Evolutionary conservation across 139 green algal genomes (phyloP), one percentile per base, ranked within the genome.

Genomic region (Micractinium sp.): DNA sequence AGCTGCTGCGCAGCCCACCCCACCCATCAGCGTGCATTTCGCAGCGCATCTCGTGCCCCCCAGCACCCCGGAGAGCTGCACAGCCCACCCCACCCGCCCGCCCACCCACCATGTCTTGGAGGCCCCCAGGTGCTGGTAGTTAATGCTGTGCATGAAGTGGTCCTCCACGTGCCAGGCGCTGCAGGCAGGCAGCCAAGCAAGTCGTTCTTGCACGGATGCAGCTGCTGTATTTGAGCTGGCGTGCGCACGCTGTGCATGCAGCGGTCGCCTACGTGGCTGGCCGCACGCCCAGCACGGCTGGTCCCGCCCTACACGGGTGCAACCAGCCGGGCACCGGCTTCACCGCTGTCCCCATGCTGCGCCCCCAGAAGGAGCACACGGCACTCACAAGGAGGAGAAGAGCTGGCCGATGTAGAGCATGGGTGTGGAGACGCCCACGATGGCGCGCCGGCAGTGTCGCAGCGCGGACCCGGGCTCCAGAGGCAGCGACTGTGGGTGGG

Each of bases 381-480:
- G 63, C 71, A 1, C 71, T 77, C 71, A 77, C 71, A 99, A 99
- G 39, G 93, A 95, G 87, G 91, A 91, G 88, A 97, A 98, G n/a
- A 98, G 92, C 93, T 96, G 97, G 67, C 97, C 97, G 19, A 97
- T 90, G 92, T 99, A 99, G 88, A 99, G 91, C 95, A 98, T 97
- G 74, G 97, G 96, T 27, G 82, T 87, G 29, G 94, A 97, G 13
- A 98, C 89, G 2, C 96, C 96, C 33, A 94, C 91, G 39, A 94
- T 88, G 36, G 47, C 19, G n/a, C 29, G 29, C 27, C 67, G 3
- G 87, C 87, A 90, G 76, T 47, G 38, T 5, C 90, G 89, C 53
- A 97, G 92, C 33, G 90, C 82, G 0, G 91, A 95, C 15, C 93
- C 87, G 0, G 81, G 66, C 66, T 91, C 69, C 25, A 47, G 53